Evolutionary conservation across 2,329 filamentous ascomycete genomes (phyloP).

Genomic region (Alternaria atra): DNA sequence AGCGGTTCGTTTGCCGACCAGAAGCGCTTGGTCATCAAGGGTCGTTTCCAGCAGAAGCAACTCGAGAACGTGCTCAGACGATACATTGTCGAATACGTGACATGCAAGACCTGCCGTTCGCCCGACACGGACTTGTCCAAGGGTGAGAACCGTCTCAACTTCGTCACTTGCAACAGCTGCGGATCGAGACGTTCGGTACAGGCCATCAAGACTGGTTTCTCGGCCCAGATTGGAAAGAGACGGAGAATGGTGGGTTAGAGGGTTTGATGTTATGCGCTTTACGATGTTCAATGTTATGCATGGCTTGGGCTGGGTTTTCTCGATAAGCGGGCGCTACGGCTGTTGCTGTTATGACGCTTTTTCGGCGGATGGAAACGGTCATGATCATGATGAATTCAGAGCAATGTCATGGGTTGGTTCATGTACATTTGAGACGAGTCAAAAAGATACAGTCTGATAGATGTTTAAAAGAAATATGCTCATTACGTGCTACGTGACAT

Average conservation of each 20-base stretch:
- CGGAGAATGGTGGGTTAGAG: slow-evolving; percentile 87
- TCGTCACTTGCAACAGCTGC: slow-evolving; percentile 89
- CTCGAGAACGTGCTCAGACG: slow-evolving; percentile 96
- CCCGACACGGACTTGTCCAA: slow-evolving; percentile 77
- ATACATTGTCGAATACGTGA: slow-evolving; percentile 98
- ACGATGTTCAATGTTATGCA: slow-evolving; percentile 34
- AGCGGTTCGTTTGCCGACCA: slow-evolving; percentile 89
- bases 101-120: slow-evolving; percentile 88
- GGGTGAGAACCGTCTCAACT: slow-evolving; percentile 98
- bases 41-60: slow-evolving; percentile 99
- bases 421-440: slow-evolving; percentile 2
- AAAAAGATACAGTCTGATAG: background rate
- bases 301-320: slow-evolving; percentile 32
- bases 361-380: slow-evolving; percentile 9
- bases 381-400: slow-evolving; percentile 15
- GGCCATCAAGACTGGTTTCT: slow-evolving; percentile 99
- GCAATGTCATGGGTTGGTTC: background rate
- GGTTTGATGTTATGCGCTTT: slow-evolving; percentile 26
- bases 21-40: slow-evolving; percentile 95
- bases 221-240: slow-evolving; percentile 98
- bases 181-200: slow-evolving; percentile 81
- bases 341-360: slow-evolving; percentile 16
- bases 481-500: background rate
- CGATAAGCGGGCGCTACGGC: slow-evolving; percentile 28
- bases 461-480: background rate